A percentile compares a stretch with the other conserved stretches of the same genome.
These are phyloP conservation scores for Aphanomyces invadans DNA, from an alignment of 352 stramenopile species.

Conservation along the genomic window DNA sequence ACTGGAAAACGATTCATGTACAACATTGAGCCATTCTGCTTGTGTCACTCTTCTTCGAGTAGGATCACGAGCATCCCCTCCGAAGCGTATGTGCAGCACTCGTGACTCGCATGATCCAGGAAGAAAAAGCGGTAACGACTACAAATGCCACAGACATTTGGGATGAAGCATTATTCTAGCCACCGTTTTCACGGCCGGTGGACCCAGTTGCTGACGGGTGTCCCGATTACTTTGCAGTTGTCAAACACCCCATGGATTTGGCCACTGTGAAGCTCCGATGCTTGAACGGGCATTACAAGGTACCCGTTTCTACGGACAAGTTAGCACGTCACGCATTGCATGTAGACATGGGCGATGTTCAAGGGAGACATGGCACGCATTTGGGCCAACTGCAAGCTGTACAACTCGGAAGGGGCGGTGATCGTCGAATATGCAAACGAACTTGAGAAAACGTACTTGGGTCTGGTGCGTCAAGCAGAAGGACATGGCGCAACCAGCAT, in stretches of 20 bases:
- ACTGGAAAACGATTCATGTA: constrained; percentile 38
- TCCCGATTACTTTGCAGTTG: constrained; percentile 75
- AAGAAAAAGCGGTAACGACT: constrained; percentile 70
- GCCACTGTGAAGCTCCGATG: constrained; percentile 67
- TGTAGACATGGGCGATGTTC: constrained; percentile 67
- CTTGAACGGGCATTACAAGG: constrained; percentile 53
- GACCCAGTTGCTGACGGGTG: constrained; percentile 74
- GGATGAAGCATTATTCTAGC: constrained; percentile 36
- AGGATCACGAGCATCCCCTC: constrained; percentile 26
- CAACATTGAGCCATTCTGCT: background rate
- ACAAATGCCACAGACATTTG: too few species aligned
- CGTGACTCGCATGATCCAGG: constrained; percentile 57
- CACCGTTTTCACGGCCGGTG: constrained; percentile 77
- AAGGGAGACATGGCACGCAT: constrained; percentile 70
- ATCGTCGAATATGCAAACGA: constrained; percentile 70
- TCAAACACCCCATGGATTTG: constrained; percentile 80
- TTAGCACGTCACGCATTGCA: background rate
- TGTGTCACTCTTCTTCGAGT: constrained; percentile 19
- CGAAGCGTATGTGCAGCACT: constrained; percentile 51
- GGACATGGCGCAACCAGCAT: constrained; percentile 46
- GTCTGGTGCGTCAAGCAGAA: constrained; percentile 37
- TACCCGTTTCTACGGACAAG: too few species aligned
- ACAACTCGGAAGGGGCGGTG: constrained; percentile 66
- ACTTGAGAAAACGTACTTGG: constrained; percentile 32
- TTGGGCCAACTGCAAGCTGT: constrained; percentile 77